A percentile compares a stretch with the other conserved stretches of the same genome.
Conservation (phyloP, 2,329 filamentous ascomycete genomes). For the Botrytis byssoidea region DNA sequence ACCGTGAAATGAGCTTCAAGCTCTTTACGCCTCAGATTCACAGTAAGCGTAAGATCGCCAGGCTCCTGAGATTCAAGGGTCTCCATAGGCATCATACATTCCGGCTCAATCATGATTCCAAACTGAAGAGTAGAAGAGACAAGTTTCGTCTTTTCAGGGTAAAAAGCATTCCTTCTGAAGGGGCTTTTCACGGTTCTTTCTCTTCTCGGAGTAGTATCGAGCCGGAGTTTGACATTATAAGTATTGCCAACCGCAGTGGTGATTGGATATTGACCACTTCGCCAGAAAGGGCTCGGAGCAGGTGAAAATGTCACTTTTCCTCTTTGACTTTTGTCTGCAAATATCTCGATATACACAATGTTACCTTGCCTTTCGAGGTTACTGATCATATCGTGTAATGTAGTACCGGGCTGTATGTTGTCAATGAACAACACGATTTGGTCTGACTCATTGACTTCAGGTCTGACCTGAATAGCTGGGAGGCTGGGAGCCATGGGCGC, state of each 20-base stretch:
- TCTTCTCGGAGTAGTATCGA: neutral
- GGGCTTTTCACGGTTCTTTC: slow-evolving; percentile 26
- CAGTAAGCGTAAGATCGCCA: slow-evolving; percentile 39
- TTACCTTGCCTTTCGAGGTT: slow-evolving; percentile 4
- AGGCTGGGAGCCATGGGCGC: neutral
- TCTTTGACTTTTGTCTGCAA: slow-evolving; percentile 43
- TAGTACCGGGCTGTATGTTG: slow-evolving; percentile 6
- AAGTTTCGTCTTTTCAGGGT: slow-evolving; percentile 43
- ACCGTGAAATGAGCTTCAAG: slow-evolving; percentile 45
- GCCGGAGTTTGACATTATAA: neutral
- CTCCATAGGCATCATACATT: slow-evolving; percentile 51
- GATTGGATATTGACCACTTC: slow-evolving; percentile 1
- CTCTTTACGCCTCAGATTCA: slow-evolving; percentile 44
- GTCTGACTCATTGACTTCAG: neutral
- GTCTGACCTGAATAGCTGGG: slow-evolving; percentile 7
- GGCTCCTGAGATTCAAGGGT: neutral
- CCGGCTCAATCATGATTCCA: slow-evolving; percentile 55
- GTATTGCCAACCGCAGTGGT: neutral
- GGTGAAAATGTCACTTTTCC: slow-evolving; percentile 58
- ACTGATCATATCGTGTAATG: slow-evolving; percentile 2
- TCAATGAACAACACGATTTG: neutral
- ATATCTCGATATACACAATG: slow-evolving; percentile 56
- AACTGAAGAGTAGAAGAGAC: slow-evolving; percentile 55
- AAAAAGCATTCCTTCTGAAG: slow-evolving; percentile 33
- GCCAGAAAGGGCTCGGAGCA: slow-evolving; percentile 55